Evolutionary conservation across 805 yeast species (phyloP).

Genomic region (Suhomyces xylopsoci): DNA sequence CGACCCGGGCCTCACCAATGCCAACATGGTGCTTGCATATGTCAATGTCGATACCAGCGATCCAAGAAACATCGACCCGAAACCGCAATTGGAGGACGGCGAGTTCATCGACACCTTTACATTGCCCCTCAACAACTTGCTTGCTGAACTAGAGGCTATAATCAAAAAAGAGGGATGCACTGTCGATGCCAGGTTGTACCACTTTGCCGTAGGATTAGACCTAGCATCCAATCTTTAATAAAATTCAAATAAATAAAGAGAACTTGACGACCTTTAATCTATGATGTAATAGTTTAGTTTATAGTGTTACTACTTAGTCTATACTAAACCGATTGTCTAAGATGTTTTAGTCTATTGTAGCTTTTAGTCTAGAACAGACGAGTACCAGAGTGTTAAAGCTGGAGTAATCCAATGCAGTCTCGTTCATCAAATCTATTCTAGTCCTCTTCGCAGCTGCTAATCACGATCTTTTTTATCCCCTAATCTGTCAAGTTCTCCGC

Average conservation of each 20-base stretch:
- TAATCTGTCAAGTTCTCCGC: neutral
- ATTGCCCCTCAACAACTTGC: constrained; percentile 59
- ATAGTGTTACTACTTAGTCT: no score
- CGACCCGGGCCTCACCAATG: constrained; percentile 87
- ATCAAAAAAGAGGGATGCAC: constrained; percentile 61
- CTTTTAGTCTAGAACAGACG: no score
- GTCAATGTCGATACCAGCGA: constrained; percentile 71
- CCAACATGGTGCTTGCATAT: constrained; percentile 76
- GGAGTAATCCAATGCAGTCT: no score
- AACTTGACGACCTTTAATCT: no score
- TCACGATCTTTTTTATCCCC: neutral
- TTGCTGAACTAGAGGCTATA: constrained; percentile 50
- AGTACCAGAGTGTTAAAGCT: neutral
- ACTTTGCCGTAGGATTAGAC: constrained; percentile 76
- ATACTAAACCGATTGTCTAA: no score
- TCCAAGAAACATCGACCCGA: constrained; percentile 64
- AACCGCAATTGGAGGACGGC: constrained; percentile 77
- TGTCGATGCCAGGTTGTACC: constrained; percentile 84
- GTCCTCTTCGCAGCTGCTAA: neutral
- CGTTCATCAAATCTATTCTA: neutral
- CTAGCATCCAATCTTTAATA: constrained; percentile 37
- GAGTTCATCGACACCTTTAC: constrained; percentile 91
- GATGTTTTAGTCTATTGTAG: no score
- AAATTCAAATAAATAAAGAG: no score
- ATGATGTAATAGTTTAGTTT: no score